Percentiles rank a stretch among this genome's conserved stretches.
Evolutionary conservation across 2,329 filamentous ascomycete genomes (phyloP).

Genomic region (Penicillium sp.): DNA sequence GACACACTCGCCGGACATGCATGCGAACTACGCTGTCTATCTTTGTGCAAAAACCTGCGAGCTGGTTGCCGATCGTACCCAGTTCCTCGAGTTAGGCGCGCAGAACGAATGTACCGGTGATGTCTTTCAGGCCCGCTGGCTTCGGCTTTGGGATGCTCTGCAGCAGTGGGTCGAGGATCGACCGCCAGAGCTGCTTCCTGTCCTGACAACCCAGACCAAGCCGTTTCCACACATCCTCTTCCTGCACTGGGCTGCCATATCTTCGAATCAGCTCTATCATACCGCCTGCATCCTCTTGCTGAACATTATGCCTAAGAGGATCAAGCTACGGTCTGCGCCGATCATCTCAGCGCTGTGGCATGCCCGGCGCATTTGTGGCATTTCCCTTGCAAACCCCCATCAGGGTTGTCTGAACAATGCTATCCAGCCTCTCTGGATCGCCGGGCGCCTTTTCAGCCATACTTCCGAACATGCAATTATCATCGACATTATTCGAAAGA

Average conservation of each 20-base stretch:
- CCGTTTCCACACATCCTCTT: constrained; percentile 58
- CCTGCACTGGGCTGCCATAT: constrained; percentile 57
- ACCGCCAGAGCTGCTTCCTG: constrained; percentile 50
- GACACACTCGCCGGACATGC: constrained; percentile 52
- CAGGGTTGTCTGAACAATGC: constrained; percentile 60
- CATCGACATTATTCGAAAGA: constrained; percentile 46
- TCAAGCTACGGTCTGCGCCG: constrained; percentile 18
- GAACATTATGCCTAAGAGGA: constrained; percentile 44
- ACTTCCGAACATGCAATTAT: constrained; percentile 44
- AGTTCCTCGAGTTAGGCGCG: constrained; percentile 51
- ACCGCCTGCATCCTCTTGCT: constrained; percentile 58
- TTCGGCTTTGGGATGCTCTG: constrained; percentile 52
- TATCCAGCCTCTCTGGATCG: constrained; percentile 60
- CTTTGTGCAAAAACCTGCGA: constrained; percentile 56
- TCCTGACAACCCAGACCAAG: constrained; percentile 45
- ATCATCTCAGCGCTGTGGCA: constrained; percentile 55
- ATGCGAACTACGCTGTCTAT: constrained; percentile 62
- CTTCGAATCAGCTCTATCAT: constrained; percentile 60
- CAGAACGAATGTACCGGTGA: constrained; percentile 47
- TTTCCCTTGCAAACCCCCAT: constrained; percentile 58
- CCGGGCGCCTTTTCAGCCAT: constrained; percentile 57
- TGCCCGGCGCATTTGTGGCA: constrained; percentile 57
- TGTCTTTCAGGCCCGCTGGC: constrained; percentile 50
- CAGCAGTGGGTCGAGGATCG: constrained; percentile 52
- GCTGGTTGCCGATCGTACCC: constrained; percentile 53